These are phyloP conservation scores for sweet orange (Citrus sinensis) DNA, from an alignment of 345 rosid species.

Conservation along the genomic window DNA sequence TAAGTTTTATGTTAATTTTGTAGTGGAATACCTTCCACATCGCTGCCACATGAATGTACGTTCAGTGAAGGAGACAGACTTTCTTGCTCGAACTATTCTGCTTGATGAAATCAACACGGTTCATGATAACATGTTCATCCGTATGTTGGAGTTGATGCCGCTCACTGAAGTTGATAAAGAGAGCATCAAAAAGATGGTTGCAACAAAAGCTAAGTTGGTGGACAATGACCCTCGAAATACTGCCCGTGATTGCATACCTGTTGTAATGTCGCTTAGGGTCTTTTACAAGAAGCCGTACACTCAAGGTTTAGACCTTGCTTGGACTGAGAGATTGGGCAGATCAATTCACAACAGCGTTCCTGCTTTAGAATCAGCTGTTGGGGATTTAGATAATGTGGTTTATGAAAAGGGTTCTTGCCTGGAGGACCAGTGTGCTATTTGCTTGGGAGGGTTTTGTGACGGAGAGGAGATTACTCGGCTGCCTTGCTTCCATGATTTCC, in stretches of 20 bases:
- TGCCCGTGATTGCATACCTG: neutral
- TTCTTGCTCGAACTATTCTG: neutral
- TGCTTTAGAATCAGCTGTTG: neutral
- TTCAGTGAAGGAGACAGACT: neutral
- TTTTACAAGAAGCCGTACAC: neutral
- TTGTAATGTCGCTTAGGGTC: neutral
- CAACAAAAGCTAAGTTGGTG: neutral
- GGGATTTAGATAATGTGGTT: neutral
- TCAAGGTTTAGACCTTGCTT: neutral
- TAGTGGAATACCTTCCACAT: neutral
- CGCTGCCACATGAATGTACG: neutral
- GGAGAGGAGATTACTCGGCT: slow-evolving; percentile 1
- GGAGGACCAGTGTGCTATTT: neutral
- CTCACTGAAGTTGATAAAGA: neutral
- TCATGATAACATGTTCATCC: neutral
- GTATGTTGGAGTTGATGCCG: neutral
- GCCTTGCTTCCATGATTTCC: slow-evolving; percentile 3
- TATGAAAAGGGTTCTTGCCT: neutral
- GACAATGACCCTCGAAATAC: neutral
- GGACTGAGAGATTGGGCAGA: neutral
- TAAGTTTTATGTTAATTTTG: neutral
- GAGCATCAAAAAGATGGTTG: neutral
- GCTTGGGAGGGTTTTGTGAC: neutral
- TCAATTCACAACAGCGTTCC: neutral
- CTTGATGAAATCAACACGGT: neutral